Evolutionary conservation across 2,329 filamentous ascomycete species (phyloP), one percentile per base, ranked within the genome.

Genomic region (Colletotrichum lini): DNA sequence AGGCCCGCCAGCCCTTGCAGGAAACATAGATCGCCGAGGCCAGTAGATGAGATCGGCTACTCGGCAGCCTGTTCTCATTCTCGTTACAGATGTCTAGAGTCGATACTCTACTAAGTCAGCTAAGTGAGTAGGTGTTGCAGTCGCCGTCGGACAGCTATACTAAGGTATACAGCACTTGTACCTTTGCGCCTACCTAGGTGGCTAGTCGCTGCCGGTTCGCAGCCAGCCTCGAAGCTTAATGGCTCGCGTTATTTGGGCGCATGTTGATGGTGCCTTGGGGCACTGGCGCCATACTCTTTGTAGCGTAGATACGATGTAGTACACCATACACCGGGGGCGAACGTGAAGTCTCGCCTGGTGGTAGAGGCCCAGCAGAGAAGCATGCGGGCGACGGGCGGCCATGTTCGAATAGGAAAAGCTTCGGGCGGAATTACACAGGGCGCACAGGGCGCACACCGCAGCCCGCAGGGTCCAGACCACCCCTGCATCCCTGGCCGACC

Each of bases 401-500:
- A 53, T 68, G 68, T 71, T 63, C 38, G 68, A 71, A 71, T 68
- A 38, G 21, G 21, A 40, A 23, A 9, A 50, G 6, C 35, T 9
- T 16, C 35, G 5, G 6, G 13, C 38, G 44, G 23, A 38, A 26
- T 45, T 23, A 15, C 23, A 63, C 67, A 67, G 64, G 63, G 67
- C 44, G 44, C 23, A 63, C 67, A 67, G 64, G 63, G 67, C 44
- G 44, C 52, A 68, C 65, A 71, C 65, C 45, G 56, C 53, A 44
- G 58, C 38, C 45, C 30, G 50, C 68, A 68, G 65, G 65, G 68
- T 68, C 68, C 68, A 68, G 58, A 53, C n/a, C 40, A 68, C 59
- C 68, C 68, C 65, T 71, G 65, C 68, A 68, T 62, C 52, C 52
- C 40, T 42, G 52, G 57, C 40, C 23, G 52, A 71, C 40, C 23